Evolutionary conservation across 2,329 filamentous ascomycete species (phyloP).

Genomic region (Cyclaneusma minus): DNA sequence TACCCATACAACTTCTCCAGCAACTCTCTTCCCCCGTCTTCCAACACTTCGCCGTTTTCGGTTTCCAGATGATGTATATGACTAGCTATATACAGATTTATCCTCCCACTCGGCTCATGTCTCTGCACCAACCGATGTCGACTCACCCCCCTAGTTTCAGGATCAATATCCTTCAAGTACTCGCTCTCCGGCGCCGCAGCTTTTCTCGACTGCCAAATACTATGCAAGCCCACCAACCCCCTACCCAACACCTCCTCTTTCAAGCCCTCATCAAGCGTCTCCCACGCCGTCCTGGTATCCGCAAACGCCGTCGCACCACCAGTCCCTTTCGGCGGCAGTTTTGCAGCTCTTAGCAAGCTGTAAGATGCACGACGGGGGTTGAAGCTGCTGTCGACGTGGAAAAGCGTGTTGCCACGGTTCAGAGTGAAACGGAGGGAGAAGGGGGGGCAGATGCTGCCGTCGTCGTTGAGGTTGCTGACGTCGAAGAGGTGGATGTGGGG

Average conservation of each 20-base stretch:
- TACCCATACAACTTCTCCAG: slow-evolving; percentile 28
- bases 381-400: slow-evolving; percentile 38
- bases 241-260: slow-evolving; percentile 18
- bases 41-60: slow-evolving; percentile 19
- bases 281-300: slow-evolving; percentile 34
- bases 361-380: slow-evolving; percentile 36
- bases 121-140: slow-evolving; percentile 33
- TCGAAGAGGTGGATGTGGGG: slow-evolving; percentile 39
- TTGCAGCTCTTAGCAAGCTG: slow-evolving; percentile 32
- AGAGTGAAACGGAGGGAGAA: slow-evolving; percentile 3
- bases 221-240: slow-evolving; percentile 32
- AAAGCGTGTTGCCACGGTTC: slow-evolving; percentile 29
- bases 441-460: slow-evolving; percentile 22
- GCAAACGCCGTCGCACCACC: slow-evolving; percentile 37
- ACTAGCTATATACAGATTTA: slow-evolving; percentile 36
- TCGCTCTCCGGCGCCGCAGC: slow-evolving; percentile 31
- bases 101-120: slow-evolving; percentile 33
- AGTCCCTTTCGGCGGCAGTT: slow-evolving; percentile 28
- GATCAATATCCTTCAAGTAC: slow-evolving; percentile 27
- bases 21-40: slow-evolving; percentile 19
- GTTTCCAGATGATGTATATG: slow-evolving; percentile 37
- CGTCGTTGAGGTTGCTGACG: slow-evolving; percentile 35
- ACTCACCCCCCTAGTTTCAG: slow-evolving; percentile 16
- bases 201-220: slow-evolving; percentile 36
- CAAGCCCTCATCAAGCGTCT: slow-evolving; percentile 23